Conservation (phyloP, 768 basidiomycete species). For the Termitomyces sp. region DNA sequence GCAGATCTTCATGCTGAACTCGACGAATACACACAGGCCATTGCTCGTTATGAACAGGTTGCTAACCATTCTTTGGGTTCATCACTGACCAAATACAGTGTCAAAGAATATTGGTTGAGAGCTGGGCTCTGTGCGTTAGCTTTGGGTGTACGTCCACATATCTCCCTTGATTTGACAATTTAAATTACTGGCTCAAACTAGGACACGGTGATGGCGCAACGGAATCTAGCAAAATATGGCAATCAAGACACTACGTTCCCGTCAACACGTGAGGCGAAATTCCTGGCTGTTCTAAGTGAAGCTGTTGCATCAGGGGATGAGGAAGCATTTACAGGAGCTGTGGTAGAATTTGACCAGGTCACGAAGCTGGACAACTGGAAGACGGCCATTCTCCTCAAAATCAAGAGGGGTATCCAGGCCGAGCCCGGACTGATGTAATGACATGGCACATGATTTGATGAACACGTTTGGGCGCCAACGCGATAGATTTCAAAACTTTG, state of each 20-base stretch:
- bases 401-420: constrained; percentile 75
- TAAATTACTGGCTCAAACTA: constrained; percentile 21
- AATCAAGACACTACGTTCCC: constrained; percentile 82
- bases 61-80: constrained; percentile 78
- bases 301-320: constrained; percentile 46
- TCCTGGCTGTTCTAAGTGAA: constrained; percentile 72
- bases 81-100: constrained; percentile 92
- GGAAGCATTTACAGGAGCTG: constrained; percentile 72
- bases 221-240: constrained; percentile 72
- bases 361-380: constrained; percentile 96
- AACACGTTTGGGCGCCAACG: background rate
- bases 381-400: constrained; percentile 82
- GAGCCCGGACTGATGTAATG: constrained; percentile 32
- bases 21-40: constrained; percentile 79
- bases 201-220: constrained; percentile 81
- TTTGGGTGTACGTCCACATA: constrained; percentile 54
- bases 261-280: constrained; percentile 90
- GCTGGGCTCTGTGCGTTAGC: constrained; percentile 86
- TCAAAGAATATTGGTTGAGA: constrained; percentile 96
- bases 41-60: constrained; percentile 85
- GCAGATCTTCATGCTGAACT: constrained; percentile 92
- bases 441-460: background rate
- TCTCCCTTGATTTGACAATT: background rate
- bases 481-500: background rate
- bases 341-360: constrained; percentile 90